Percentiles rank a stretch among this genome's conserved stretches.
Evolutionary conservation across 2,329 filamentous ascomycete genomes (phyloP).

Genomic region (Xylaria polymorpha): DNA sequence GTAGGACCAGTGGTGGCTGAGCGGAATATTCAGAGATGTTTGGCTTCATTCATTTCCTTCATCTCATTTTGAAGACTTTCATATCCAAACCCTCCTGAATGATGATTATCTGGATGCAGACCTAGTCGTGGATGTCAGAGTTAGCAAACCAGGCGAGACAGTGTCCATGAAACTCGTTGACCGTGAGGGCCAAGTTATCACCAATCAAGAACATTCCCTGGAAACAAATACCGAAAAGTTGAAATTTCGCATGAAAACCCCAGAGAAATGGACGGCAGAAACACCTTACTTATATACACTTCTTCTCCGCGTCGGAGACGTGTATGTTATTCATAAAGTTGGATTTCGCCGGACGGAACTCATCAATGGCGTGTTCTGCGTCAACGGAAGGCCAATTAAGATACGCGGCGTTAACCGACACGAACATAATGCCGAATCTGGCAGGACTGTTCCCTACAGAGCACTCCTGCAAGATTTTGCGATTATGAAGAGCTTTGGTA

Average conservation of each 20-base stretch:
- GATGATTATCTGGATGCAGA: slow-evolving; percentile 64
- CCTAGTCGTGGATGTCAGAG: slow-evolving; percentile 59
- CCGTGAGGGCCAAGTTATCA: slow-evolving; percentile 47
- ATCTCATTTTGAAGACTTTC: slow-evolving; percentile 66
- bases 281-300: slow-evolving; percentile 71
- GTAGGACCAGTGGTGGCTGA: slow-evolving; percentile 75
- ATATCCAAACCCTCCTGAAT: slow-evolving; percentile 67
- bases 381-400: slow-evolving; percentile 73
- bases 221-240: slow-evolving; percentile 57
- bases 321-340: slow-evolving; percentile 63
- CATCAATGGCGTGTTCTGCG: slow-evolving; percentile 68
- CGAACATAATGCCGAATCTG: slow-evolving; percentile 73
- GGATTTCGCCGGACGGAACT: slow-evolving; percentile 74
- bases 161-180: slow-evolving; percentile 54
- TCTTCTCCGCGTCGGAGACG: slow-evolving; percentile 52
- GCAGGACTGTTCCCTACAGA: slow-evolving; percentile 70
- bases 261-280: slow-evolving; percentile 76
- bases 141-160: slow-evolving; percentile 52
- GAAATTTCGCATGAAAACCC: slow-evolving; percentile 56
- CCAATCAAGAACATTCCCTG: slow-evolving; percentile 43
- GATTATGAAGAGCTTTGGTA: slow-evolving; percentile 75
- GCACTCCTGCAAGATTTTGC: slow-evolving; percentile 71
- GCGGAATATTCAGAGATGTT: slow-evolving; percentile 76
- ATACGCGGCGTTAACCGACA: slow-evolving; percentile 77
- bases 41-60: slow-evolving; percentile 70